Percentiles rank a stretch among this genome's conserved stretches.
Evolutionary conservation across 2,329 filamentous ascomycete species (phyloP).

Genomic region (Aspergillus eucalypticola): DNA sequence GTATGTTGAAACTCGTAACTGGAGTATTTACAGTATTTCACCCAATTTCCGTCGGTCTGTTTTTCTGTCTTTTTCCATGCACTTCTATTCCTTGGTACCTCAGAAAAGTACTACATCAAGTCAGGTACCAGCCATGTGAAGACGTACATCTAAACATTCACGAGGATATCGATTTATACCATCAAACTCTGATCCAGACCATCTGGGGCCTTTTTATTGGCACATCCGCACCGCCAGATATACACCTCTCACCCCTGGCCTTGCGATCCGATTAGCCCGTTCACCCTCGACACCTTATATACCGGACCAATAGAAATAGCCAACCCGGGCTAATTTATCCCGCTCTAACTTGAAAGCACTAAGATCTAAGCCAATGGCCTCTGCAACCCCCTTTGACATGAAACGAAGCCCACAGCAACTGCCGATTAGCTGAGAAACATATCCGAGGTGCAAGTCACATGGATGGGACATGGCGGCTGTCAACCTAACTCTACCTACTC

Average conservation of each 20-base stretch:
- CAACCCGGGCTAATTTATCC: not conserved
- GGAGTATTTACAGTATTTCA: not conserved
- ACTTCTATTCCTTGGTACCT: not conserved
- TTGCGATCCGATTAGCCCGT: not conserved
- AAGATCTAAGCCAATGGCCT: not conserved
- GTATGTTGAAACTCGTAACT: not conserved
- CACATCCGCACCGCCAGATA: not conserved
- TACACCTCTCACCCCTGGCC: not conserved
- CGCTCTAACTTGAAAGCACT: not conserved
- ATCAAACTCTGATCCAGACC: not conserved
- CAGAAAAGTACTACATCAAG: slow-evolving; percentile 5
- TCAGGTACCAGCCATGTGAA: not conserved
- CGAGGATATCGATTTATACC: not conserved
- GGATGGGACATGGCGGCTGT: not conserved
- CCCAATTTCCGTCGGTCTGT: not conserved
- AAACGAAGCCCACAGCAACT: not conserved
- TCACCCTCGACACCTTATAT: not conserved
- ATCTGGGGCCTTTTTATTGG: not conserved
- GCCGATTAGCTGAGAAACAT: not conserved
- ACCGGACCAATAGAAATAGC: not conserved
- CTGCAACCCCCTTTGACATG: not conserved
- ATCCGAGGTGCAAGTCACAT: slow-evolving; percentile 9
- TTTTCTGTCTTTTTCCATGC: not conserved
- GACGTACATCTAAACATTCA: not conserved
- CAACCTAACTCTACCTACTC: not conserved